A percentile compares a stretch with the other conserved stretches of the same genome.
Evolutionary conservation across 495 filamentous ascomycete genomes (phyloP).

Genomic region (Neurospora sublineolata): DNA sequence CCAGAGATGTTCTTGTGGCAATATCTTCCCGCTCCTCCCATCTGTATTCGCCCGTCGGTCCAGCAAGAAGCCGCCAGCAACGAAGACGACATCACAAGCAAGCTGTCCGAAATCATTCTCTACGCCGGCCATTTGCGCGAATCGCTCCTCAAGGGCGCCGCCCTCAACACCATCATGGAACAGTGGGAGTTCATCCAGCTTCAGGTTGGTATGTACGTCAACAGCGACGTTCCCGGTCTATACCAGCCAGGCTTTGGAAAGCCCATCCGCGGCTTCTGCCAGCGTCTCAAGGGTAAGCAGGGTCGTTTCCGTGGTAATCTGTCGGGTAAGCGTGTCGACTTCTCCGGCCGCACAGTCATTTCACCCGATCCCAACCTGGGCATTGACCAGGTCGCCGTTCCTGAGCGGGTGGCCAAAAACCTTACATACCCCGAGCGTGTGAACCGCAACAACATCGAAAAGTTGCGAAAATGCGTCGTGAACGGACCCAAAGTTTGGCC

Average conservation of each 20-base stretch:
- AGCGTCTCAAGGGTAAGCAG: constrained; percentile 92
- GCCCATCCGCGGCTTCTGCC: constrained; percentile 82
- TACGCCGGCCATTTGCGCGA: constrained; percentile 74
- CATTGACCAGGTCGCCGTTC: constrained; percentile 89
- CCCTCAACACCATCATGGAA: constrained; percentile 86
- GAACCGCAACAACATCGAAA: constrained; percentile 69
- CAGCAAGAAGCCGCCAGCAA: constrained; percentile 82
- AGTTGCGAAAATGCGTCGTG: constrained; percentile 56
- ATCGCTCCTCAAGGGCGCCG: constrained; percentile 66
- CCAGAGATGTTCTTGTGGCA: constrained; percentile 99
- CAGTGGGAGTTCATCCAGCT: constrained; percentile 95
- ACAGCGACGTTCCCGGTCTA: constrained; percentile 88
- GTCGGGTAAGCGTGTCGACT: constrained; percentile 96
- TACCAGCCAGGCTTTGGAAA: constrained; percentile 64
- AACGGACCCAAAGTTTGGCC: constrained; percentile 72
- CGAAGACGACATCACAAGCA: constrained; percentile 92
- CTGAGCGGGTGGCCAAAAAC: constrained; percentile 78
- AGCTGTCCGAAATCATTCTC: constrained; percentile 85
- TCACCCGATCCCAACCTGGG: constrained; percentile 90
- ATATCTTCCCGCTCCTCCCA: constrained; percentile 83
- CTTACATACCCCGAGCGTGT: constrained; percentile 90
- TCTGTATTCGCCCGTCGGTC: constrained; percentile 88
- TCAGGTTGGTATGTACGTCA: constrained; percentile 93
- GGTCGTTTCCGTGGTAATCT: constrained; percentile 94
- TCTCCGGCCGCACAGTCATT: constrained; percentile 94